These are phyloP conservation scores for Neophaeococcomyces mojaviensis DNA, from an alignment of 2,329 filamentous ascomycete species.

Conservation along the genomic window DNA sequence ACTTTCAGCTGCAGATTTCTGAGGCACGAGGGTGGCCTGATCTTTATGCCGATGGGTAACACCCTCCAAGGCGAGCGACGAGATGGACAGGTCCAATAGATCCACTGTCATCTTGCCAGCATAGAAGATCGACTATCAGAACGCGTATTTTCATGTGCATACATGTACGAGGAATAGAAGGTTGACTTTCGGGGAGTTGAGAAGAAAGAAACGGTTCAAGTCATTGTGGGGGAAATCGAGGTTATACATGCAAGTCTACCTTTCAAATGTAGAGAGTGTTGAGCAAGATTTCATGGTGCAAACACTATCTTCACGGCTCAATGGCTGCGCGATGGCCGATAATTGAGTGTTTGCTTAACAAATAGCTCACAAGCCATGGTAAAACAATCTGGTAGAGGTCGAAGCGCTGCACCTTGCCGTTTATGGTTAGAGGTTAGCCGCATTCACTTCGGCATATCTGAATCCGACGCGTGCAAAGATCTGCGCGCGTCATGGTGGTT, in stretches of 20 bases:
- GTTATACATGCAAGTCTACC: not conserved
- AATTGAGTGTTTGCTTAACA: not conserved
- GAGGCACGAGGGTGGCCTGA: not conserved
- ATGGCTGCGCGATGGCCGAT: too few relatives aligned
- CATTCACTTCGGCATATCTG: too few relatives aligned
- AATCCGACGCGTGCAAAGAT: too few relatives aligned
- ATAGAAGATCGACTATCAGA: too few relatives aligned
- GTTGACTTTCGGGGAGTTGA: too few relatives aligned
- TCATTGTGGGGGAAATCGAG: not conserved
- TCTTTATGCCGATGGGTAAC: not conserved
- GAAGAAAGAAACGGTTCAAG: not conserved
- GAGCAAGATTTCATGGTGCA: not conserved
- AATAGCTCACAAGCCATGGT: not conserved
- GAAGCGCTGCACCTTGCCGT: not conserved
- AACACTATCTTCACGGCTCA: too few relatives aligned
- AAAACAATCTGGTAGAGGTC: not conserved
- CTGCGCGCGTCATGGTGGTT: too few relatives aligned
- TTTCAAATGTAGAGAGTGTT: not conserved
- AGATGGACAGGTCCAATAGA: too few relatives aligned
- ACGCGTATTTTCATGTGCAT: too few relatives aligned
- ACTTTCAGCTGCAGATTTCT: not conserved
- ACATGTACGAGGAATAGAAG: too few relatives aligned
- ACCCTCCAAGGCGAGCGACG: not conserved
- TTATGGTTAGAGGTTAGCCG: too few relatives aligned
- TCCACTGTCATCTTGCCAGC: constrained; percentile 9